phyloP scores from a whole-genome alignment of 495 filamentous ascomycete species.

The Lasiosphaeria ovina region DNA sequence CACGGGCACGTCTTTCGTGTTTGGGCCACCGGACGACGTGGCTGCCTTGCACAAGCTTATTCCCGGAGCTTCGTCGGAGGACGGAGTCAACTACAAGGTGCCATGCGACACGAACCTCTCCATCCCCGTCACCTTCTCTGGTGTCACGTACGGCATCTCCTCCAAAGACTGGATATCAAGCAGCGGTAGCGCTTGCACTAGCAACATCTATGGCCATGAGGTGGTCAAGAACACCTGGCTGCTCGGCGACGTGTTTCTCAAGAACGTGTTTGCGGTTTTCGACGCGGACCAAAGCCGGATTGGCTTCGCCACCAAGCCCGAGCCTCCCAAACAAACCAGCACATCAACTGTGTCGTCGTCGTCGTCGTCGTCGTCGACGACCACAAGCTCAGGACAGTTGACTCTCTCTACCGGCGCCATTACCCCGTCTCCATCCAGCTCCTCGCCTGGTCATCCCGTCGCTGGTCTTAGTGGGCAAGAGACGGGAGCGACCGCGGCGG shows the following conservation, averaged over 20 bases:
- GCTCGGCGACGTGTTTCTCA: slow-evolving; percentile 78
- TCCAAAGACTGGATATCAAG: slow-evolving; percentile 67
- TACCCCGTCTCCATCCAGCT: background rate
- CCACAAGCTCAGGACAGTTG: background rate
- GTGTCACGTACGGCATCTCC: slow-evolving; percentile 59
- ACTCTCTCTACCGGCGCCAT: slow-evolving; percentile 6
- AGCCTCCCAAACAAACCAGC: slow-evolving; percentile 14
- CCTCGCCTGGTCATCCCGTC: background rate
- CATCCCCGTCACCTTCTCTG: slow-evolving; percentile 41
- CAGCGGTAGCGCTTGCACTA: slow-evolving; percentile 52
- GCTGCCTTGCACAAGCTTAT: slow-evolving; percentile 62
- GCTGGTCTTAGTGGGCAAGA: slow-evolving; percentile 20
- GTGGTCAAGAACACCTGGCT: slow-evolving; percentile 59
- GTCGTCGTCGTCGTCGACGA: slow-evolving; percentile 1
- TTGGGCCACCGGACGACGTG: slow-evolving; percentile 66
- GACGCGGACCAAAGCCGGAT: slow-evolving; percentile 62
- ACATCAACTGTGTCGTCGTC: slow-evolving; percentile 7
- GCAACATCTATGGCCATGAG: slow-evolving; percentile 60
- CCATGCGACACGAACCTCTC: slow-evolving; percentile 63
- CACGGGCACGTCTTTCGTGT: slow-evolving; percentile 74
- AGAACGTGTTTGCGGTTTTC: slow-evolving; percentile 88
- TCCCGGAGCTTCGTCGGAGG: slow-evolving; percentile 47
- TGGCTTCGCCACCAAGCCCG: slow-evolving; percentile 44
- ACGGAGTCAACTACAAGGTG: slow-evolving; percentile 59
- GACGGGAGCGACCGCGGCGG: slow-evolving; percentile 9